phyloP scores from a whole-genome alignment of 208 protist genomes.

The Trypanosoma conorhini region DNA sequence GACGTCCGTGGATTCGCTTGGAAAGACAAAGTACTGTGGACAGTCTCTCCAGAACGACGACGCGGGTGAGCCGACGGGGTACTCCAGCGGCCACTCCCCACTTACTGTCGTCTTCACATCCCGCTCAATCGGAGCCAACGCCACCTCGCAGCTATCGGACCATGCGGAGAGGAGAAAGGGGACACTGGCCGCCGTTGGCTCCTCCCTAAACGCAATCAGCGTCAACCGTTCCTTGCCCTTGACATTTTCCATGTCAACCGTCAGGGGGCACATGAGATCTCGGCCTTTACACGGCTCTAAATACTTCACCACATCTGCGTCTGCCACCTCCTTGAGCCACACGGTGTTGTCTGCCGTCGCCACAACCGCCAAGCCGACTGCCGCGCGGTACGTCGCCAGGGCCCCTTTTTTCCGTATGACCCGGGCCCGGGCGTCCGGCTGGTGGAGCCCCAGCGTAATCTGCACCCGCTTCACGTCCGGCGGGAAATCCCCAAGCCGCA shows the following conservation, averaged over 20 bases:
- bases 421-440: conserved; percentile 64
- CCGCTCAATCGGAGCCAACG: conserved; percentile 32
- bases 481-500: conserved; percentile 39
- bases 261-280: conserved; percentile 25
- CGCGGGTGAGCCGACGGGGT: conserved; percentile 49
- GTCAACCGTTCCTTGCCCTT: conserved; percentile 25
- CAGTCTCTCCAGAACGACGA: conserved; percentile 81
- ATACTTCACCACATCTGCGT: conserved; percentile 36
- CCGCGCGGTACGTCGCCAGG: conserved; percentile 45
- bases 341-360: conserved; percentile 54
- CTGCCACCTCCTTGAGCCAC: conserved; percentile 39
- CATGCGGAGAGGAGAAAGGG: conserved; percentile 29
- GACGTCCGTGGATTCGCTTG: conserved; percentile 62
- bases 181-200: conserved; percentile 14
- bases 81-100: conserved; percentile 57
- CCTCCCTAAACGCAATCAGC: conserved; percentile 29
- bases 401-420: conserved; percentile 52
- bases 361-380: conserved; percentile 65
- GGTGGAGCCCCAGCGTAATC: conserved; percentile 71
- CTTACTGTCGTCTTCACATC: conserved; percentile 36
- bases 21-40: conserved; percentile 83
- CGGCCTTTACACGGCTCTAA: conserved; percentile 26
- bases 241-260: conserved; percentile 21
- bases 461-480: conserved; percentile 32
- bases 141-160: conserved; percentile 36